Evolutionary conservation across 441 rosid species (phyloP), one percentile per base, ranked within the genome.

Genomic region (Populus trichocarpa): DNA sequence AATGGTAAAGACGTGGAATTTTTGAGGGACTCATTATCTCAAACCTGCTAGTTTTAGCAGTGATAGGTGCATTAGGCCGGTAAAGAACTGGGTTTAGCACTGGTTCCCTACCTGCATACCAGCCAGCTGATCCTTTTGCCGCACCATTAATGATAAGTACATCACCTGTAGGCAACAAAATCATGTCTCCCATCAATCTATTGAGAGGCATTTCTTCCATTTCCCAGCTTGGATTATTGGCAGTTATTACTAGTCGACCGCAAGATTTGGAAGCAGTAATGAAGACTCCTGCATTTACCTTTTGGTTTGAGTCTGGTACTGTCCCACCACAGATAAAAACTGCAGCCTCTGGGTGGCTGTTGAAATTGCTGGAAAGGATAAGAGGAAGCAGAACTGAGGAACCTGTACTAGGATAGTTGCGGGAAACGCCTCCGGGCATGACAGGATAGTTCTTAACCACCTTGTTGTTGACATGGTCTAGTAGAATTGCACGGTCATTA

Each of bases 1-100:
- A 91, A 72, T 95, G 97, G 77, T 95, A 95, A 87, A 95, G 86
- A 32, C 97, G 85, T 5, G 98, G 91, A 53, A 83, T 84, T 4
- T 38, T 69, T 2, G 91, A 81, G 3, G 96, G 88, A 69, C 81
- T 77, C 79, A 91, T 81, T 12, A 90, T 81, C 28, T 78, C 83
- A 57, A 95, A 95, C 80, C 96, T 86, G 73, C 82, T 73, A 63
- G 25, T 72, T 7, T 67, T 33, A 3, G 80, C 83, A 38, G 68
- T 75, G 35, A 77, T 40, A 5, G 83, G 79, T 9, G 23, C 40
- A 18, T 74, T 66, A 13, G 88, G 87, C 30, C 33, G 59, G 77
- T 89, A 89, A 14, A 87, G 72, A 23, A 87, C 73, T 11, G 89
- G 92, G 79, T 81, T 87, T 70, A 79, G 67, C 25, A 82, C 84